Percentiles rank a stretch among this genome's conserved stretches.
phyloP scores from a whole-genome alignment of 257 asterid species.

The Pogostemon cablin region DNA sequence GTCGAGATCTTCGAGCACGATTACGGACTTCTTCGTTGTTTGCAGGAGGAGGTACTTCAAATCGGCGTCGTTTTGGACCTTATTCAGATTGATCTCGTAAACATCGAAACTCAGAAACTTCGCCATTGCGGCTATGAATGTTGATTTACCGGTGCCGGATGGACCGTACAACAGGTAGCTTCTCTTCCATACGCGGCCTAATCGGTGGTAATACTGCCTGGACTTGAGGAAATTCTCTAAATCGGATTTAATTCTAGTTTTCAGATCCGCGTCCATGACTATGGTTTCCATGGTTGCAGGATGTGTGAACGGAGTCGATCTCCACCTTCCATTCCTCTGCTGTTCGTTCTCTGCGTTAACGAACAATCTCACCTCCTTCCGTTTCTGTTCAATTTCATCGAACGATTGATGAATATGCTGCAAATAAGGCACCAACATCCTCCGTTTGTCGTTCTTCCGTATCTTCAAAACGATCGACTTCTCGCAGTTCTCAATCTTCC shows the following conservation, averaged over 20 bases:
- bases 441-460: slow-evolving; percentile 66
- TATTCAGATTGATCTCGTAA: slow-evolving; percentile 72
- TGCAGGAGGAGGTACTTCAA: slow-evolving; percentile 68
- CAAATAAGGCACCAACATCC: slow-evolving; percentile 68
- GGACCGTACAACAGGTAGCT: slow-evolving; percentile 81
- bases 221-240: slow-evolving; percentile 69
- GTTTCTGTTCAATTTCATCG: slow-evolving; percentile 76
- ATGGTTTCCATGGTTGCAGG: slow-evolving; percentile 87
- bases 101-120: slow-evolving; percentile 68
- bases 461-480: slow-evolving; percentile 62
- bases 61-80: slow-evolving; percentile 69
- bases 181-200: slow-evolving; percentile 94
- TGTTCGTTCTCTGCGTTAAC: slow-evolving; percentile 58
- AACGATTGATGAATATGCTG: slow-evolving; percentile 65
- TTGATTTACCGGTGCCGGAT: slow-evolving; percentile 88
- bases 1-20: slow-evolving; percentile 86
- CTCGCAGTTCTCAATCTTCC: slow-evolving; percentile 55
- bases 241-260: slow-evolving; percentile 71
- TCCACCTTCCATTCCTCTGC: slow-evolving; percentile 73
- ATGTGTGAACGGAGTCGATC: slow-evolving; percentile 67
- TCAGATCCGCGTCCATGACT: slow-evolving; percentile 87
- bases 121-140: slow-evolving; percentile 80
- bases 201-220: slow-evolving; percentile 75
- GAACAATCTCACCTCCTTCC: slow-evolving; percentile 63
- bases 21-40: slow-evolving; percentile 64